These are phyloP conservation scores for Dictyostelium citrinum DNA, from an alignment of 78 protist species.

Conservation along the genomic window DNA sequence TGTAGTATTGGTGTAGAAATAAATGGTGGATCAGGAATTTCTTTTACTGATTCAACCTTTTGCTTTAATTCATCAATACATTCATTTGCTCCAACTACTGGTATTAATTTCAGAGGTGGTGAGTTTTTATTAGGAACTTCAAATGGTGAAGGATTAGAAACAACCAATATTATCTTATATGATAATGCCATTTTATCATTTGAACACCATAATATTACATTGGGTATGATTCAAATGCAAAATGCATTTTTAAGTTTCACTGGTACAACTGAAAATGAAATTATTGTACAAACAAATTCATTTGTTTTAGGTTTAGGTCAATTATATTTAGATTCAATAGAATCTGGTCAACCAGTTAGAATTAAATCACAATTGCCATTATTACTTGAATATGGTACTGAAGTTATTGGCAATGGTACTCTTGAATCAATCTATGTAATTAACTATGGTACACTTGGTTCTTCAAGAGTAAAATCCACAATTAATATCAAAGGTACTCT, in stretches of 20 bases:
- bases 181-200: neutral
- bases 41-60: neutral
- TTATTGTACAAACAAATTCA: neutral
- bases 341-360: neutral
- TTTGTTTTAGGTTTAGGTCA: neutral
- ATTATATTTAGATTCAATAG: neutral
- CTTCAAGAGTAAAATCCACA: neutral
- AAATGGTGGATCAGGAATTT: neutral
- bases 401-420: neutral
- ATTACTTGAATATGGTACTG: neutral
- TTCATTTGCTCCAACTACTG: neutral
- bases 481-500: neutral
- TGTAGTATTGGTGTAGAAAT: neutral
- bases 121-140: neutral
- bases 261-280: neutral
- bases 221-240: neutral
- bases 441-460: neutral
- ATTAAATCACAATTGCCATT: neutral
- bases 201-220: neutral
- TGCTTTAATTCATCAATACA: neutral
- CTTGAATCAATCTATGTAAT: neutral
- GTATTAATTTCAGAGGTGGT: neutral
- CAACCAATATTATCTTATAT: neutral
- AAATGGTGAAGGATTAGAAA: neutral
- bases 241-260: neutral